Percentiles rank a stretch among this genome's conserved stretches.
phyloP scores from a whole-genome alignment of 2,329 filamentous ascomycete species.

The Calonectria pseudoreteaudii region DNA sequence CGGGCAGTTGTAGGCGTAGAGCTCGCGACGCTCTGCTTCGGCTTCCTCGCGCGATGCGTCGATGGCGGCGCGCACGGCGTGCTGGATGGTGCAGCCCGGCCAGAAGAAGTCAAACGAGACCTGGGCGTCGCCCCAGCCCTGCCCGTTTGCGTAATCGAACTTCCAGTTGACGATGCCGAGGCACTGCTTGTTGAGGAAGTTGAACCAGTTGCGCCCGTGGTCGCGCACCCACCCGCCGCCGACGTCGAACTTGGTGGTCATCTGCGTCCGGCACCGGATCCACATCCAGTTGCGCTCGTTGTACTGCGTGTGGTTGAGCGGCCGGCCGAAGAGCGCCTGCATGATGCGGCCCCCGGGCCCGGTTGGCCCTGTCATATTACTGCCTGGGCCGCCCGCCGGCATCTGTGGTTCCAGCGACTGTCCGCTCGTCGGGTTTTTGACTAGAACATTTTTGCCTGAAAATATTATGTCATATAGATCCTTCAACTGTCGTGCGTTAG shows the following conservation, averaged over 20 bases:
- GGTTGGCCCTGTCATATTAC: background rate
- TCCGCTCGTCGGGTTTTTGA: background rate
- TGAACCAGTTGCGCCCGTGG: background rate
- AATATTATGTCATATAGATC: background rate
- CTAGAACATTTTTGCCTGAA: background rate
- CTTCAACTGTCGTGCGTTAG: background rate
- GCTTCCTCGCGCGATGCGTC: background rate
- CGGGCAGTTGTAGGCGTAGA: conserved; percentile 27
- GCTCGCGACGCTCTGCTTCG: background rate
- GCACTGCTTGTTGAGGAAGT: background rate
- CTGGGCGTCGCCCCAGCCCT: conserved; percentile 31
- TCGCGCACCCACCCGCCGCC: conserved; percentile 31
- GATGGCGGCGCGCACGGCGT: background rate
- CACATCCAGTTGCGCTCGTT: conserved; percentile 33
- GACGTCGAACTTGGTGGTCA: conserved; percentile 16
- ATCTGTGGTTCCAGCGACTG: background rate
- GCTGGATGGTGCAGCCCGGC: conserved; percentile 10
- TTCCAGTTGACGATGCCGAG: conserved; percentile 22
- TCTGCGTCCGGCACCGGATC: conserved; percentile 26
- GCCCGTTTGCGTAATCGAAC: conserved; percentile 28
- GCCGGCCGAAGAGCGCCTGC: background rate
- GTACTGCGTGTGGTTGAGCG: conserved; percentile 31
- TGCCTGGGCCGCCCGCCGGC: background rate
- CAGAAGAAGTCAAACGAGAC: conserved; percentile 21
- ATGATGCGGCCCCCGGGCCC: background rate